Base-by-base conservation (phyloP, 768 basidiomycete species). In the Leccinellum albellum region DNA sequence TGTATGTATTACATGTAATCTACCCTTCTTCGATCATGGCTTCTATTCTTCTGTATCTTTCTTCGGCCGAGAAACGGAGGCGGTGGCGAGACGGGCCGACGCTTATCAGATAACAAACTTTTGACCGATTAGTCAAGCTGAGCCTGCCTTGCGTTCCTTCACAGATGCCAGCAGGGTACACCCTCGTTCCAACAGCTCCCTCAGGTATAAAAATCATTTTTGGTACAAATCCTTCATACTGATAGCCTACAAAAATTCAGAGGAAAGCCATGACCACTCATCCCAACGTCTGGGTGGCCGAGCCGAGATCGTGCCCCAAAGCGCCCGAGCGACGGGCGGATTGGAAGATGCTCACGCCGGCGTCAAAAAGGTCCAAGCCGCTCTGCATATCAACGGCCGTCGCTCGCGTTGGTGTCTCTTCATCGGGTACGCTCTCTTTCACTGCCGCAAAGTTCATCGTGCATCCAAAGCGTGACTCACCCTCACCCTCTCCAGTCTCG, bases 331-430 rank as follows among this genome's bases (percentile, higher is more conserved):
- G 6, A 1, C 44, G 15, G 21, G 15, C 13, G 67, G 68, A 54
- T 57, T 15, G 6, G 44, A 65, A 35, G 71, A 74, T 29, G 70
- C 71, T 6, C 70, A 74, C 20, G 42, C 54, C 17, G 82, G 82
- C 40, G 82, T 83, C 32, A 71, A 65, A 53, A 76, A 73, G 24
- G 78, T 82, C 17, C 77, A 85, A 61, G 82, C 81, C 3, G 76
- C 79, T 2, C 76, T 80, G 35, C 76, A 75, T 56, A 77, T 83
- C 15, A 79, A 79, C 50, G 80, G 81, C 24, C 79, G 73, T 47
- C 81, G 78, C 60, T 80, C 81, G 3, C 81, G 79, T 56, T 86
- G 84, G 83, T 72, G 75, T 40, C 72, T 88, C 23, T 87, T 86
- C 67, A 69, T 82, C 42, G 78, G 84, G 87, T 86, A 54, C 51